These are phyloP conservation scores for Corymbia calophylla DNA, from an alignment of 441 rosid genomes.

Conservation along the genomic window DNA sequence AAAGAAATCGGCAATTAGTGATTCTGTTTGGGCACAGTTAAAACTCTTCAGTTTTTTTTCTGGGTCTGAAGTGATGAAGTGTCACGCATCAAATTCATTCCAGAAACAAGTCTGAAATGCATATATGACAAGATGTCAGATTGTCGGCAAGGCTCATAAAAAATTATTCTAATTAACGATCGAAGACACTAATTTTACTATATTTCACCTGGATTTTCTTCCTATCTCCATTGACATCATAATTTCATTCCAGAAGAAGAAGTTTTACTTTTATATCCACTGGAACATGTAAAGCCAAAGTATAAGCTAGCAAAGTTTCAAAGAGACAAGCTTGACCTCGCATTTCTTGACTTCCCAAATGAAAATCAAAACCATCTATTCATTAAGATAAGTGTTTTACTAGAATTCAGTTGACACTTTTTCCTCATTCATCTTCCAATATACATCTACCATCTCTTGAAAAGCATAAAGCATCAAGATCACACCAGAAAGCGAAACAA, in stretches of 20 bases:
- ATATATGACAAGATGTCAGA: not conserved
- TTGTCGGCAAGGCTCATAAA: not conserved
- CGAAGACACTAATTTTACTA: not conserved
- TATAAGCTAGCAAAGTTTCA: not conserved
- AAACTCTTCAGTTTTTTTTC: not conserved
- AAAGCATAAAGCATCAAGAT: not conserved
- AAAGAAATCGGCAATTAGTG: accelerated
- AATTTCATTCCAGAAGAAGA: not conserved
- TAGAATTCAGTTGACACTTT: not conserved
- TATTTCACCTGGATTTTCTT: not conserved
- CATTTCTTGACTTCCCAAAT: accelerated
- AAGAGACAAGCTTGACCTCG: not conserved
- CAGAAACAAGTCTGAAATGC: not conserved
- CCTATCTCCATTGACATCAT: not conserved
- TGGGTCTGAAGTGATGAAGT: not conserved
- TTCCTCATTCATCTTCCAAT: accelerated
- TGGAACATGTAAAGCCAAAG: accelerated
- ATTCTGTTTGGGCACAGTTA: not conserved
- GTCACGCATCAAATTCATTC: accelerated
- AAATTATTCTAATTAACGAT: not conserved
- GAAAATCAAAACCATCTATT: not conserved
- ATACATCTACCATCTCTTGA: not conserved
- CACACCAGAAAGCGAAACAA: not conserved
- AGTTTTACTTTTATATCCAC: accelerated
- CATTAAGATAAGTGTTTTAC: not conserved